A percentile compares a stretch with the other conserved stretches of the same genome.
These are phyloP conservation scores for Mortierella hygrophila DNA, from an alignment of 192 early-diverging fungal species.

Conservation along the genomic window DNA sequence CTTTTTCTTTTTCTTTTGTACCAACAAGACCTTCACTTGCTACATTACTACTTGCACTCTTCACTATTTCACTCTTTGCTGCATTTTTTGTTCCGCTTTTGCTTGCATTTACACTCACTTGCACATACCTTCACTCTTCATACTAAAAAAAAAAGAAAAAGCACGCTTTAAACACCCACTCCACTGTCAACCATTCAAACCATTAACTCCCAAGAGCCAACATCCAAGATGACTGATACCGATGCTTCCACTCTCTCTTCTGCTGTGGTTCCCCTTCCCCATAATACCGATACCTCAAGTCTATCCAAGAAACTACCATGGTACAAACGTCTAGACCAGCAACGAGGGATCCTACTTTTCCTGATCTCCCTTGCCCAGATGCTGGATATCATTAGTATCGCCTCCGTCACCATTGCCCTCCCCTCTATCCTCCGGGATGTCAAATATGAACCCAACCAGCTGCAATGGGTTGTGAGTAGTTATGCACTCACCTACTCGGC, in stretches of 20 bases:
- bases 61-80: background rate
- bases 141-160: background rate
- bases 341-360: slow-evolving; percentile 24
- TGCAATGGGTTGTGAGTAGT: slow-evolving; percentile 46
- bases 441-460: slow-evolving; percentile 30
- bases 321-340: slow-evolving; percentile 27
- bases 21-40: background rate
- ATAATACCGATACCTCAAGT: slow-evolving; percentile 17
- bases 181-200: background rate
- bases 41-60: background rate
- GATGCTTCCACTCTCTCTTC: slow-evolving; percentile 23
- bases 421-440: slow-evolving; percentile 43
- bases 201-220: too few species aligned
- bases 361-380: slow-evolving; percentile 31
- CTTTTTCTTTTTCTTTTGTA: background rate
- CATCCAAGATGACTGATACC: slow-evolving; percentile 9
- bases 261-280: slow-evolving; percentile 37
- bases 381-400: slow-evolving; percentile 44
- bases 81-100: background rate
- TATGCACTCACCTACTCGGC: slow-evolving; percentile 55
- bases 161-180: background rate
- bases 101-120: slow-evolving; percentile 9
- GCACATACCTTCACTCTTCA: background rate
- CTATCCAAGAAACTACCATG: slow-evolving; percentile 18
- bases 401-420: slow-evolving; percentile 44